phyloP scores from a whole-genome alignment of 2,329 filamentous ascomycete species.

The Pseudocercospora pini-densiflorae region DNA sequence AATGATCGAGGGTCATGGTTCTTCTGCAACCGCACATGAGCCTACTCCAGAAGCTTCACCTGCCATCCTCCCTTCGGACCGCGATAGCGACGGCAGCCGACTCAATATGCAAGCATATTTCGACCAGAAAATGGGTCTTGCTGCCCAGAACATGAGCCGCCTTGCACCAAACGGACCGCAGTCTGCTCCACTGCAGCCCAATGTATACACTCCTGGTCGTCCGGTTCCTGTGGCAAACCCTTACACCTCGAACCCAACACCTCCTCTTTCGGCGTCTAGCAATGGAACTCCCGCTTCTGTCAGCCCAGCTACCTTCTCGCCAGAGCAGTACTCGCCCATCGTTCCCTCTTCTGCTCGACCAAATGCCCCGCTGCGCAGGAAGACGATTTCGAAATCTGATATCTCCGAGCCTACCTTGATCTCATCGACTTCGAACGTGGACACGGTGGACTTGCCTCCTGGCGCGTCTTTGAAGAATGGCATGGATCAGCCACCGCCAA shows the following conservation, averaged over 20 bases:
- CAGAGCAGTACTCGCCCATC: conserved; percentile 34
- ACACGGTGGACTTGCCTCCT: conserved; percentile 61
- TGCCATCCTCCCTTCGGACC: conserved; percentile 20
- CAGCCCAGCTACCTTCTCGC: conserved; percentile 33
- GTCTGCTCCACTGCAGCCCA: conserved; percentile 27
- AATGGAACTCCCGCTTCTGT: conserved; percentile 40
- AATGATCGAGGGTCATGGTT: conserved; percentile 52
- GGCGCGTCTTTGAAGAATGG: conserved; percentile 61
- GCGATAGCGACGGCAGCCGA: conserved; percentile 23
- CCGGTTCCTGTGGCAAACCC: conserved; percentile 39
- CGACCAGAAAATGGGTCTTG: conserved; percentile 29
- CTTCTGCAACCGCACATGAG: conserved; percentile 35
- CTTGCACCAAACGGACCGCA: conserved; percentile 18
- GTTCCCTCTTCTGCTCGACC: conserved; percentile 38
- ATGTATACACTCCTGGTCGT: conserved; percentile 28
- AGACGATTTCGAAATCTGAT: conserved; percentile 62
- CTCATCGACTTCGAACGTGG: conserved; percentile 61
- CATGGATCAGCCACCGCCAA: conserved; percentile 52
- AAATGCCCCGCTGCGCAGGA: conserved; percentile 55
- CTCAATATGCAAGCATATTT: conserved; percentile 32
- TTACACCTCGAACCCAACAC: conserved; percentile 59
- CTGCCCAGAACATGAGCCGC: conserved; percentile 12
- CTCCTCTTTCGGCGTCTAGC: conserved; percentile 54
- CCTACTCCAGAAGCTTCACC: conserved; percentile 25
- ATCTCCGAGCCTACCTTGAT: conserved; percentile 65